Evolutionary conservation across 2,329 filamentous ascomycete genomes (phyloP), one percentile per base, ranked within the genome.

Genomic region (Cryphonectria parasitica): DNA sequence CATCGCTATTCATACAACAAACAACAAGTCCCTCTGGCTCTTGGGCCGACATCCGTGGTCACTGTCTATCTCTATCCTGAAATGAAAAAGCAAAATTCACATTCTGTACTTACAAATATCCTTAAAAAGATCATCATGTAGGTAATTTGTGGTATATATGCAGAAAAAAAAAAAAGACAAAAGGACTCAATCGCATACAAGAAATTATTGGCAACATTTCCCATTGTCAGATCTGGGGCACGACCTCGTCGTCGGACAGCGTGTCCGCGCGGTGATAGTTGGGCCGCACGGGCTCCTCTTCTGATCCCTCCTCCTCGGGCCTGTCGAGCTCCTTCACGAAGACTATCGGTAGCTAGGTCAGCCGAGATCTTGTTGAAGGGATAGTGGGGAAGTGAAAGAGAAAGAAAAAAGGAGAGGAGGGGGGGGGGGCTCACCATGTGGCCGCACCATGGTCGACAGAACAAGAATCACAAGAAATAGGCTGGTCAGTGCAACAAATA

Each of bases 401-500:
- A 34, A 6, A 2, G 34, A 6, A 6, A 6, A 6, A 34, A 34
- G 34, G 22, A 45, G 7, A 43, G 11, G 2, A 6, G 63, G 58
- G 22, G 2, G 22, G 45, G 22, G 22, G 17, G 43, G 43, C 92
- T 83, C 83, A 97, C 94, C 85, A 83, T 92, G 85, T 3, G 94
- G 91, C 76, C 84, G 87, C 36, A 98, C 84, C 68, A 94, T 87
- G 79, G 91, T 91, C 76, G 89, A 92, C 68, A 89, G 85, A 2
- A 90, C 66, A 41, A 95, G 86, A 0, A 90, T 90, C 11, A 90
- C 34, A 0, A 82, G 87, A 78, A 97, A 97, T 0, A 92, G 83
- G 10, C 82, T 81, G 0, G 87, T 83, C 61, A 98, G 80, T 65
- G 92, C 88, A 11, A 97, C 88, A 79, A 98, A 98, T 0, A 97